These are phyloP conservation scores for Cladosporium sp. DNA, from an alignment of 2,329 filamentous ascomycete genomes.

Conservation along the genomic window DNA sequence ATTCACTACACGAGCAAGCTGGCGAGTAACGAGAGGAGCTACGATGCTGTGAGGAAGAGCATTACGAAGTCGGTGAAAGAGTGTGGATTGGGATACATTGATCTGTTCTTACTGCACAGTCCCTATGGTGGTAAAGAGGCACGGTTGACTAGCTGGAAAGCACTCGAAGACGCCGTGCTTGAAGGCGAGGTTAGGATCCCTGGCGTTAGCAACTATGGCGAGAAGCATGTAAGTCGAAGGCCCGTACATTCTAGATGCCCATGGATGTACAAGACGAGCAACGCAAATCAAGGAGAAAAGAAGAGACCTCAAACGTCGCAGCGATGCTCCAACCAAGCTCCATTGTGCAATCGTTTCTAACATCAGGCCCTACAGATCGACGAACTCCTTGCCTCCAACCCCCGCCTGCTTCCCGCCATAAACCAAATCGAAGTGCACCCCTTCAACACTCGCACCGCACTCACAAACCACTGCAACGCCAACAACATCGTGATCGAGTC, in stretches of 20 bases:
- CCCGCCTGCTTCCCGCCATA: conserved; percentile 61
- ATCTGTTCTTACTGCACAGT: conserved; percentile 74
- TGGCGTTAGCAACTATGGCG: conserved; percentile 75
- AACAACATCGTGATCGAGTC: conserved; percentile 70
- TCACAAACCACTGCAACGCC: conserved; percentile 61
- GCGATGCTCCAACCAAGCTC: neutral
- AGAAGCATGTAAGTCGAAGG: conserved; percentile 58
- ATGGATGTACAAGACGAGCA: neutral
- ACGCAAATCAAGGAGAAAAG: neutral
- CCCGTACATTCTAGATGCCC: too few species aligned
- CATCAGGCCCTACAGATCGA: conserved; percentile 50
- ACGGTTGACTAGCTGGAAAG: conserved; percentile 69
- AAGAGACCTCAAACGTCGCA: neutral
- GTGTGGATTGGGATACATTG: conserved; percentile 68
- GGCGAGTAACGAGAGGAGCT: conserved; percentile 57
- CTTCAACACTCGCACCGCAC: conserved; percentile 69
- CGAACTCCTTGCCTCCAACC: conserved; percentile 62
- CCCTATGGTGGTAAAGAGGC: conserved; percentile 69
- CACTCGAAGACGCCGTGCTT: conserved; percentile 69
- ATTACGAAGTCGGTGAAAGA: conserved; percentile 63
- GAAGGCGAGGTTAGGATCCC: conserved; percentile 67
- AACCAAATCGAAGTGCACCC: conserved; percentile 82
- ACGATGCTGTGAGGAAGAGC: conserved; percentile 62
- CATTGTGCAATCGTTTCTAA: neutral
- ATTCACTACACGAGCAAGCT: conserved; percentile 81